Percentiles rank a stretch among this genome's conserved stretches.
Conservation (phyloP, 371 early-diverging fungal genomes). For the Coemansia sp. region DNA sequence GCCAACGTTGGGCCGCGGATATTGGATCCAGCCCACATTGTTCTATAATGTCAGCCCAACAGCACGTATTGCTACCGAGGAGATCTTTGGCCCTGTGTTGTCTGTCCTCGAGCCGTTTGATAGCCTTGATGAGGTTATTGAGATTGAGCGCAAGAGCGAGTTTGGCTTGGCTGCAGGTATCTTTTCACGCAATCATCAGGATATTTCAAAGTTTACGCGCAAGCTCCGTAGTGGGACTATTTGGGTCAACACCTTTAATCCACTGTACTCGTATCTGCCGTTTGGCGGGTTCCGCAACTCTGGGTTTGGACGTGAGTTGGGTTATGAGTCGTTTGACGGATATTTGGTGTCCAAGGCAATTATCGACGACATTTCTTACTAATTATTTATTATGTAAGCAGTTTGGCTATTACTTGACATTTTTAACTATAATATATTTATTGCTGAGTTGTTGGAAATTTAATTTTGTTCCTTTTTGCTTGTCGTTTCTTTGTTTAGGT, state of each 20-base stretch:
- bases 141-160: constrained; percentile 62
- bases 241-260: constrained; percentile 68
- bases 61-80: constrained; percentile 73
- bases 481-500: background rate
- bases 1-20: constrained; percentile 67
- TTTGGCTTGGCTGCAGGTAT: constrained; percentile 91
- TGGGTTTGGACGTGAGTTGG: constrained; percentile 81
- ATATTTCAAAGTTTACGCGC: constrained; percentile 61
- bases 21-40: constrained; percentile 79
- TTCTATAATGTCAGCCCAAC: constrained; percentile 66
- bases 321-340: constrained; percentile 68
- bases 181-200: constrained; percentile 67
- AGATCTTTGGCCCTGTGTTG: constrained; percentile 92
- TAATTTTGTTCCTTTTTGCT: too few species aligned
- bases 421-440: too few species aligned
- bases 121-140: constrained; percentile 72
- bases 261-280: constrained; percentile 64
- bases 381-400: background rate
- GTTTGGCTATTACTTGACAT: too few species aligned
- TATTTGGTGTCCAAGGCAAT: constrained; percentile 71
- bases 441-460: too few species aligned
- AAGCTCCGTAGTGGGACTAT: constrained; percentile 77
- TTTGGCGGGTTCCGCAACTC: constrained; percentile 89
- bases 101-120: constrained; percentile 72
- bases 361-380: constrained; percentile 37